phyloP scores from a whole-genome alignment of 2,329 filamentous ascomycete species.

The Purpureocillium lavendulum region DNA sequence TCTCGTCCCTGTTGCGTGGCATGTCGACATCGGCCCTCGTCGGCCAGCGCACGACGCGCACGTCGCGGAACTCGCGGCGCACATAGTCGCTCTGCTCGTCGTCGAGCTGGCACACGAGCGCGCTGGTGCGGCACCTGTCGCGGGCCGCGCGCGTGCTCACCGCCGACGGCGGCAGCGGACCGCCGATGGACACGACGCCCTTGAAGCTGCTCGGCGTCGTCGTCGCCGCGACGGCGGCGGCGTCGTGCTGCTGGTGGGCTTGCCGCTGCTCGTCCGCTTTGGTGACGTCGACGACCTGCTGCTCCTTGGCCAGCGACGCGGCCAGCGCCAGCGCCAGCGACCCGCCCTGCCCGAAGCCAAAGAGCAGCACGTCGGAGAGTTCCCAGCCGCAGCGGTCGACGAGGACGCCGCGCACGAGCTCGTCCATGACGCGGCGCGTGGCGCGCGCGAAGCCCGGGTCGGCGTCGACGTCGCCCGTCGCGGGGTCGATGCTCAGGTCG shows the following conservation, averaged over 20 bases:
- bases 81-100: constrained; percentile 55
- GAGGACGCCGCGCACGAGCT: constrained; percentile 43
- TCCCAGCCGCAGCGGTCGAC: constrained; percentile 51
- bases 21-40: constrained; percentile 66
- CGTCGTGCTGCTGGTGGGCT: too few species aligned
- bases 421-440: constrained; percentile 34
- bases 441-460: constrained; percentile 54
- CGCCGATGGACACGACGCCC: constrained; percentile 58
- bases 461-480: constrained; percentile 45
- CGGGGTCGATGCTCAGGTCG: constrained; percentile 46
- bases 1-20: constrained; percentile 77
- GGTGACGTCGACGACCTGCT: constrained; percentile 26
- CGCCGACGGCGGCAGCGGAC: constrained; percentile 45
- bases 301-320: constrained; percentile 29
- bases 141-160: constrained; percentile 33
- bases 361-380: constrained; percentile 49
- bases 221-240: too few species aligned
- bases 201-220: constrained; percentile 23
- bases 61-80: constrained; percentile 56
- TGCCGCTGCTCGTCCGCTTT: background rate
- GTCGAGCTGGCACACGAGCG: constrained; percentile 53
- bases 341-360: constrained; percentile 62
- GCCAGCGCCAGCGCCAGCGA: constrained; percentile 51
- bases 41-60: constrained; percentile 63
- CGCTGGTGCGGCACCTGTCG: constrained; percentile 53